These are phyloP conservation scores for Salvia sclarea DNA, from an alignment of 305 asterid species.

Conservation along the genomic window DNA sequence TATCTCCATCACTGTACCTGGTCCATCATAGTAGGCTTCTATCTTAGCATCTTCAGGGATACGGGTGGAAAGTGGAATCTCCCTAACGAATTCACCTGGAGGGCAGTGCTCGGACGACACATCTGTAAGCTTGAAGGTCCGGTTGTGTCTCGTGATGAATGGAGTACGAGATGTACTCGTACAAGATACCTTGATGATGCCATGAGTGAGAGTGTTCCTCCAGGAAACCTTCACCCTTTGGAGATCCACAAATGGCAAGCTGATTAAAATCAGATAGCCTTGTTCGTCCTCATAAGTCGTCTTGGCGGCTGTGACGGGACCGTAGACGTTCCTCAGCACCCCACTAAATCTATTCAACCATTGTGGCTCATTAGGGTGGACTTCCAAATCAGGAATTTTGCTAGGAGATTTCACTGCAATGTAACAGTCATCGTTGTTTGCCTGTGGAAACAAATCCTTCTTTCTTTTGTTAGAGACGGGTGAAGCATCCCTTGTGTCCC, in stretches of 20 bases:
- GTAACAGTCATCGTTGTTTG: conserved; percentile 51
- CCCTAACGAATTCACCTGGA: conserved; percentile 82
- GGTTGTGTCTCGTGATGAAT: conserved; percentile 61
- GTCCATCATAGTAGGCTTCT: conserved; percentile 79
- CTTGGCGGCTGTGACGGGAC: conserved; percentile 92
- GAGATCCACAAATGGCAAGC: conserved; percentile 87
- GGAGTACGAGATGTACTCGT: conserved; percentile 65
- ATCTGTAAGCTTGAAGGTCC: conserved; percentile 78
- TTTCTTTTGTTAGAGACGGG: conserved; percentile 57
- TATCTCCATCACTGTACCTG: conserved; percentile 79
- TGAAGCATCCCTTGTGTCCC: conserved; percentile 54
- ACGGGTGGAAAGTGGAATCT: conserved; percentile 74
- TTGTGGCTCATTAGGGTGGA: conserved; percentile 52
- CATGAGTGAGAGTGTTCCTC: conserved; percentile 77
- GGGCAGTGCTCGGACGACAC: conserved; percentile 83
- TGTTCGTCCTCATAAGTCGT: conserved; percentile 75
- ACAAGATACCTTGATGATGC: conserved; percentile 77
- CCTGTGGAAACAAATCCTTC: conserved; percentile 62
- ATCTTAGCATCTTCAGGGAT: conserved; percentile 89
- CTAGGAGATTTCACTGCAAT: conserved; percentile 45
- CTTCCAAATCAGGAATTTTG: conserved; percentile 60
- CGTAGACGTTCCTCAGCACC: conserved; percentile 62
- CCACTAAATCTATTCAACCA: conserved; percentile 81
- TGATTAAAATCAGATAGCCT: conserved; percentile 66
- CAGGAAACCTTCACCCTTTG: conserved; percentile 86